These are phyloP conservation scores for Phytophthora ramorum DNA, from an alignment of 352 stramenopile genomes.

Conservation along the genomic window DNA sequence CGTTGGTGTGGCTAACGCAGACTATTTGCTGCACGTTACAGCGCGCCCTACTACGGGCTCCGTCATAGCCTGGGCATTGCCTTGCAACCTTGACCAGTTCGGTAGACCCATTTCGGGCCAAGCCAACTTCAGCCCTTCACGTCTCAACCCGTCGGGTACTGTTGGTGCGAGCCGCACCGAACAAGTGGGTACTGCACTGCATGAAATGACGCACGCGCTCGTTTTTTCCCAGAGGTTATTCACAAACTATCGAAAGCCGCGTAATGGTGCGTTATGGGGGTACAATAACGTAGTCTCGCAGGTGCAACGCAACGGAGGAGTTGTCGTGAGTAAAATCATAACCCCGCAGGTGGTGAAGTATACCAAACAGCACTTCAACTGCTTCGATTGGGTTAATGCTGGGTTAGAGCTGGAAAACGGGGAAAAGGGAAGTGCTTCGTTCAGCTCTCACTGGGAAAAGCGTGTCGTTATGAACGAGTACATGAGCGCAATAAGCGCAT, in stretches of 20 bases:
- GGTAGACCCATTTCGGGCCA: slow-evolving; percentile 81
- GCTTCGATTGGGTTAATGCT: slow-evolving; percentile 64
- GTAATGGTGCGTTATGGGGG: slow-evolving; percentile 64
- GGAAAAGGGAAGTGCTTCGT: slow-evolving; percentile 59
- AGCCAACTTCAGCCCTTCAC: slow-evolving; percentile 78
- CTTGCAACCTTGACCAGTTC: slow-evolving; percentile 84
- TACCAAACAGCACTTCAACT: slow-evolving; percentile 81
- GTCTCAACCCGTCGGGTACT: slow-evolving; percentile 53
- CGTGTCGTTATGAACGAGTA: slow-evolving; percentile 85
- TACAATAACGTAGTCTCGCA: slow-evolving; percentile 75
- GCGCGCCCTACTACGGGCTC: slow-evolving; percentile 69
- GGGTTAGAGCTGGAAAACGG: slow-evolving; percentile 82
- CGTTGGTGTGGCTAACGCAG: slow-evolving; percentile 62
- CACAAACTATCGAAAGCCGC: slow-evolving; percentile 62
- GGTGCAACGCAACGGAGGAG: slow-evolving; percentile 44
- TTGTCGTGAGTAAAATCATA: slow-evolving; percentile 78
- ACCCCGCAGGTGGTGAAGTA: slow-evolving; percentile 73
- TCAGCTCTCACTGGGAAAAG: slow-evolving; percentile 88
- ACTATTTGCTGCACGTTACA: slow-evolving; percentile 85
- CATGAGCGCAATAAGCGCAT: slow-evolving; percentile 81
- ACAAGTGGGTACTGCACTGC: slow-evolving; percentile 76
- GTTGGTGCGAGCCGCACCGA: slow-evolving; percentile 50
- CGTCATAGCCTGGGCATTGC: slow-evolving; percentile 81
- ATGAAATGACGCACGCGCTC: slow-evolving; percentile 87
- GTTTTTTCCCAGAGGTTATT: slow-evolving; percentile 79